Percentiles rank a stretch among this genome's conserved stretches.
phyloP scores from a whole-genome alignment of 1,284 basidiomycete species.

The Entoloma clypeatum region DNA sequence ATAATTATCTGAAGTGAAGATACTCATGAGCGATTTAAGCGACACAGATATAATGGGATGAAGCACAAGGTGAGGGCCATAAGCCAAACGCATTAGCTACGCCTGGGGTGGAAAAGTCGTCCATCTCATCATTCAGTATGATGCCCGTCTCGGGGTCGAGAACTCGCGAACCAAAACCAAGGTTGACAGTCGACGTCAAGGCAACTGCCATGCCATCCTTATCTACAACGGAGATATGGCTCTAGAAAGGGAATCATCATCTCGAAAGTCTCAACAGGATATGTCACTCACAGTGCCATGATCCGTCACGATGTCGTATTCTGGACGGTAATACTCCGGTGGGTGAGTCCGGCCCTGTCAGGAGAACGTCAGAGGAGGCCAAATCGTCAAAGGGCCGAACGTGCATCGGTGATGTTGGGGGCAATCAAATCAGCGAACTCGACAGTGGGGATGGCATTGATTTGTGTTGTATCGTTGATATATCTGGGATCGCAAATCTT shows the following conservation, averaged over 20 bases:
- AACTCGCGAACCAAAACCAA: conserved; percentile 83
- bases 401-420: conserved; percentile 75
- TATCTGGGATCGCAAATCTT: conserved; percentile 77
- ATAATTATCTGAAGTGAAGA: conserved; percentile 65
- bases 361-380: too few relatives aligned
- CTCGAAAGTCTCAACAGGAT: neutral
- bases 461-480: conserved; percentile 49
- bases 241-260: conserved; percentile 39
- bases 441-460: conserved; percentile 71
- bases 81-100: conserved; percentile 80
- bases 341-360: conserved; percentile 77
- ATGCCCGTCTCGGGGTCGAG: conserved; percentile 84
- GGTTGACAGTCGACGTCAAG: conserved; percentile 85
- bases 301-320: conserved; percentile 73
- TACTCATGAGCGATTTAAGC: conserved; percentile 1
- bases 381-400: conserved; percentile 26
- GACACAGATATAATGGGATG: conserved; percentile 1
- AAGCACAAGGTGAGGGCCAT: conserved; percentile 74
- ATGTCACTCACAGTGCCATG: conserved; percentile 86
- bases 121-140: conserved; percentile 91
- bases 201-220: conserved; percentile 81
- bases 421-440: conserved; percentile 61
- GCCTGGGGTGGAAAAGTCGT: conserved; percentile 86
- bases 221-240: conserved; percentile 81
- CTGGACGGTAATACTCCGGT: conserved; percentile 80